Percentiles rank a stretch among this genome's conserved stretches.
Conservation (phyloP, 2,329 filamentous ascomycete genomes). For the Sclerotinia minor region DNA sequence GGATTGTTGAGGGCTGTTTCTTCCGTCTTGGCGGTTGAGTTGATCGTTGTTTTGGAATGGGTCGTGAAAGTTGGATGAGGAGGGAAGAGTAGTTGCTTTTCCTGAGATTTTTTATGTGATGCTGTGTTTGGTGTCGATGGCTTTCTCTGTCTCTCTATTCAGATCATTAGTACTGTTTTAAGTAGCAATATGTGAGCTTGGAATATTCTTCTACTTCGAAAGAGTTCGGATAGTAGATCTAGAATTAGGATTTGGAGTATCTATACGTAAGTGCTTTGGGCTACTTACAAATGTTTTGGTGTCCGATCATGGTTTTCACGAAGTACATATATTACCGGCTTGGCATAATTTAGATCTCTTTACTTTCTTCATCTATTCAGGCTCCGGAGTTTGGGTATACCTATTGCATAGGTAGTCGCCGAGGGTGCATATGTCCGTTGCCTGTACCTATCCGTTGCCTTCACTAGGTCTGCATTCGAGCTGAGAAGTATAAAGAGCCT, state of each 20-base stretch:
- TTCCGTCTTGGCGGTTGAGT: not conserved
- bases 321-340: not conserved
- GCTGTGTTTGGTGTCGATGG: not conserved
- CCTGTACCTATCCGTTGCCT: not conserved
- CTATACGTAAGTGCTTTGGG: not conserved
- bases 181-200: not conserved
- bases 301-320: not conserved
- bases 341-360: not conserved
- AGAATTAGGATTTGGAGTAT: not conserved
- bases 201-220: not conserved
- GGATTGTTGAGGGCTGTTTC: not conserved
- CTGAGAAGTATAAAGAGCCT: not conserved
- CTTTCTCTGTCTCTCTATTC: not conserved
- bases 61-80: not conserved
- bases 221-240: fast-evolving
- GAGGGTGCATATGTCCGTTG: too few relatives aligned
- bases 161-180: not conserved
- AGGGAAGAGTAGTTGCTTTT: not conserved
- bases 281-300: not conserved
- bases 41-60: not conserved
- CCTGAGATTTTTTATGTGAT: not conserved
- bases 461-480: not conserved
- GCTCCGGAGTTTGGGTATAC: not conserved
- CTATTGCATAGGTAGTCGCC: not conserved
- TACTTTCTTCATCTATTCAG: not conserved